phyloP scores from a whole-genome alignment of 192 early-diverging fungal species.

The Tieghemiomyces parasiticus region DNA sequence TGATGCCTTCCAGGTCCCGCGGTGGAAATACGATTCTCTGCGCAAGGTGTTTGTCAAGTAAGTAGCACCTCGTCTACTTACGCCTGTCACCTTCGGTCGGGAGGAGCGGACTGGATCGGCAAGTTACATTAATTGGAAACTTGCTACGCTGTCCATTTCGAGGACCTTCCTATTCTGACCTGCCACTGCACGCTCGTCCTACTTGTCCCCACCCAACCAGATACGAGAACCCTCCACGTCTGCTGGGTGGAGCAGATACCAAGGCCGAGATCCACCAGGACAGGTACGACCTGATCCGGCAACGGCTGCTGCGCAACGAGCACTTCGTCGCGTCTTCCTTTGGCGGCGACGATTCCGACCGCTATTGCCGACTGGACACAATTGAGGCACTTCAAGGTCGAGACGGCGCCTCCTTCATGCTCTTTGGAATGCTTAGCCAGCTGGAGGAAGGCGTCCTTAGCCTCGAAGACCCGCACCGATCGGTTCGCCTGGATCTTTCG shows the following conservation, averaged over 20 bases:
- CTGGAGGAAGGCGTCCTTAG: slow-evolving; percentile 63
- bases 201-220: too few relatives aligned
- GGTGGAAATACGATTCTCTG: slow-evolving; percentile 47
- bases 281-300: slow-evolving; percentile 61
- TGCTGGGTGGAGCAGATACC: slow-evolving; percentile 43
- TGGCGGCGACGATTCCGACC: slow-evolving; percentile 21
- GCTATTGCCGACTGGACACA: slow-evolving; percentile 29
- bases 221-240: slow-evolving; percentile 12
- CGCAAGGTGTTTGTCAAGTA: slow-evolving; percentile 45
- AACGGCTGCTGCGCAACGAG: slow-evolving; percentile 68
- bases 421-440: slow-evolving; percentile 82
- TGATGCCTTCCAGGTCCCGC: slow-evolving; percentile 58
- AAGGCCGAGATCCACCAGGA: slow-evolving; percentile 57
- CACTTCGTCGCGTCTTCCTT: slow-evolving; percentile 54
- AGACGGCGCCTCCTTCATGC: slow-evolving; percentile 43
- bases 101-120: too few relatives aligned
- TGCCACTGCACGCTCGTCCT: too few relatives aligned
- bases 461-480: slow-evolving; percentile 70
- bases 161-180: too few relatives aligned
- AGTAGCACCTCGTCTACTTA: too few relatives aligned
- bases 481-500: slow-evolving; percentile 58
- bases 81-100: too few relatives aligned
- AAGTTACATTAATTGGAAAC: too few relatives aligned
- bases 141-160: too few relatives aligned
- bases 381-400: slow-evolving; percentile 69